A percentile compares a stretch with the other conserved stretches of the same genome.
These are phyloP conservation scores for Trametes cingulata DNA, from an alignment of 768 basidiomycete genomes.

Conservation along the genomic window DNA sequence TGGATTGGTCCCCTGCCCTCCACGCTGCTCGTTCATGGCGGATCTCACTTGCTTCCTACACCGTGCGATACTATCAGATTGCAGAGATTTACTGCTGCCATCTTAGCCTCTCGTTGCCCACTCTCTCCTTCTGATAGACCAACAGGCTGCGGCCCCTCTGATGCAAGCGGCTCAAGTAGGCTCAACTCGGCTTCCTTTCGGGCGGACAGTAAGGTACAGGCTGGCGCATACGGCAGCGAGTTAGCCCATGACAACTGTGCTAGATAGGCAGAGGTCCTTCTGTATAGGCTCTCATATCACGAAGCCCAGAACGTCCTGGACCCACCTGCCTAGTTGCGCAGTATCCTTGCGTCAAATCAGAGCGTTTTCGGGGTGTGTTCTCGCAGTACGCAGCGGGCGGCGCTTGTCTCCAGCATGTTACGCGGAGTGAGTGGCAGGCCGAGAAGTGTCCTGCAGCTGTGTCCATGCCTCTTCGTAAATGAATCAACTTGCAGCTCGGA, in stretches of 20 bases:
- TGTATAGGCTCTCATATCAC: slow-evolving; percentile 15
- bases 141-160: neutral
- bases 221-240: slow-evolving; percentile 1
- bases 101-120: neutral
- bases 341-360: neutral
- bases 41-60: neutral
- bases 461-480: neutral
- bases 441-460: neutral
- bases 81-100: neutral
- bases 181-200: neutral
- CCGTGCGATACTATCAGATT: neutral
- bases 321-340: slow-evolving; percentile 6
- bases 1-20: neutral
- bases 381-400: neutral
- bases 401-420: neutral
- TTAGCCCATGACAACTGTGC: slow-evolving; percentile 1
- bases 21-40: slow-evolving; percentile 1
- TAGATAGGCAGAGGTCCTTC: slow-evolving; percentile 11
- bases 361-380: slow-evolving; percentile 6
- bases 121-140: neutral
- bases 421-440: neutral
- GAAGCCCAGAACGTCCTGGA: slow-evolving; percentile 15
- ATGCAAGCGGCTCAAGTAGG: neutral
- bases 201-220: neutral
- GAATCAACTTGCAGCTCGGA: slow-evolving; percentile 5